Evolutionary conservation across 2,329 filamentous ascomycete species (phyloP).

Genomic region (Chaetomiaceae sp.): DNA sequence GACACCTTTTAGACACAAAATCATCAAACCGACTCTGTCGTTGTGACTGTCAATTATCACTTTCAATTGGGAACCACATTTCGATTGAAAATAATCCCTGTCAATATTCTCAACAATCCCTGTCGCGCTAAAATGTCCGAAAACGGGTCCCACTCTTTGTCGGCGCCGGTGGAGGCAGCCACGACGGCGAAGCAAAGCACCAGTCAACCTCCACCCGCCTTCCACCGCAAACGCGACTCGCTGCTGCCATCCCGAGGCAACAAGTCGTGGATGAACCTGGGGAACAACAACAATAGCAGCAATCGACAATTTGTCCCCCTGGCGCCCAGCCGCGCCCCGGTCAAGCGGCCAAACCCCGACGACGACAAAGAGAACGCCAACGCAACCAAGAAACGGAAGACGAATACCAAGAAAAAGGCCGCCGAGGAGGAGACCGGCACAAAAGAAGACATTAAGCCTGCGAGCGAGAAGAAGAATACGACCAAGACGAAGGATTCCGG

Average conservation of each 20-base stretch:
- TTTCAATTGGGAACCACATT: not conserved
- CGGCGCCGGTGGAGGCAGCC: not conserved
- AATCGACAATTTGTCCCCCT: not conserved
- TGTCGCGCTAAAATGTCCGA: too few species aligned
- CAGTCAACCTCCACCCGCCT: not conserved
- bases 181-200: not conserved
- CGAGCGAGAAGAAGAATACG: not conserved
- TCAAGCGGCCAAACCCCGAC: too few species aligned
- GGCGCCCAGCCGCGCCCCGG: too few species aligned
- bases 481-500: not conserved
- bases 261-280: constrained; percentile 2
- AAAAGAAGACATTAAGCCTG: not conserved
- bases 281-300: not conserved
- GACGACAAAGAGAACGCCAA: too few species aligned
- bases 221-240: not conserved
- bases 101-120: not conserved
- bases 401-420: not conserved
- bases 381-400: not conserved
- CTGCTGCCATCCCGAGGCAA: not conserved
- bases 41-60: not conserved
- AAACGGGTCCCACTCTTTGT: not conserved
- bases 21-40: not conserved
- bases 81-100: not conserved
- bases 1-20: too few species aligned
- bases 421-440: not conserved